Evolutionary conservation across 305 asterid genomes (phyloP).

Genomic region (Plantago lanceolata): DNA sequence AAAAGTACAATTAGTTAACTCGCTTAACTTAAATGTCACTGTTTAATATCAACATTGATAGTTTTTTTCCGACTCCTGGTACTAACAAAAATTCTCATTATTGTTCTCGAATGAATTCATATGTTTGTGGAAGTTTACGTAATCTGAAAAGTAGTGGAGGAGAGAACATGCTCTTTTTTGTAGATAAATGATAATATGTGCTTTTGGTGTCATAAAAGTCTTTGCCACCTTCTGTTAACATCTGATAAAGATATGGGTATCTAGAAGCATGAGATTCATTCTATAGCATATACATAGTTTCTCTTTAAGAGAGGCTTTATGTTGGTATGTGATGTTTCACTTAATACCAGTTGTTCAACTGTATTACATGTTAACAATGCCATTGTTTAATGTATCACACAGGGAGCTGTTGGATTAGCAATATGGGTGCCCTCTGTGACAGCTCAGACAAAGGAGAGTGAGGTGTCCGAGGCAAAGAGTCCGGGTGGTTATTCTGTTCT

Average conservation of each 20-base stretch:
- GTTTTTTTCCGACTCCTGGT: too few relatives aligned
- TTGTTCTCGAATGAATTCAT: not conserved
- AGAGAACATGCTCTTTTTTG: not conserved
- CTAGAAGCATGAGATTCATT: not conserved
- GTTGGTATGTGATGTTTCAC: constrained; percentile 4
- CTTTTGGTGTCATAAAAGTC: not conserved
- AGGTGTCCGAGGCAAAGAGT: constrained; percentile 44
- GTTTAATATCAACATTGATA: not conserved
- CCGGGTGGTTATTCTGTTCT: constrained; percentile 58
- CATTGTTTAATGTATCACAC: constrained; percentile 23
- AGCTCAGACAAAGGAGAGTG: constrained; percentile 63
- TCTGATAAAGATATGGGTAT: not conserved
- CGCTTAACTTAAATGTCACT: not conserved
- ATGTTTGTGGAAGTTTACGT: not conserved
- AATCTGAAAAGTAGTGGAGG: not conserved
- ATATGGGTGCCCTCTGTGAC: constrained; percentile 99
- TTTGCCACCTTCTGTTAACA: not conserved
- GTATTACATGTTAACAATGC: constrained; percentile 12
- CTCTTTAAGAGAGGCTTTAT: not conserved
- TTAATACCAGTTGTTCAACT: constrained; percentile 9
- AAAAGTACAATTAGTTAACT: too few relatives aligned
- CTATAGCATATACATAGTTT: not conserved
- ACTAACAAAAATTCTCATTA: too few relatives aligned
- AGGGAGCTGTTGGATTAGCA: constrained; percentile 99
- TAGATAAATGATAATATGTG: not conserved